Percentiles rank a stretch among this genome's conserved stretches.
These are phyloP conservation scores for Phytophthora sp. DNA, from an alignment of 352 stramenopile genomes.

Conservation along the genomic window DNA sequence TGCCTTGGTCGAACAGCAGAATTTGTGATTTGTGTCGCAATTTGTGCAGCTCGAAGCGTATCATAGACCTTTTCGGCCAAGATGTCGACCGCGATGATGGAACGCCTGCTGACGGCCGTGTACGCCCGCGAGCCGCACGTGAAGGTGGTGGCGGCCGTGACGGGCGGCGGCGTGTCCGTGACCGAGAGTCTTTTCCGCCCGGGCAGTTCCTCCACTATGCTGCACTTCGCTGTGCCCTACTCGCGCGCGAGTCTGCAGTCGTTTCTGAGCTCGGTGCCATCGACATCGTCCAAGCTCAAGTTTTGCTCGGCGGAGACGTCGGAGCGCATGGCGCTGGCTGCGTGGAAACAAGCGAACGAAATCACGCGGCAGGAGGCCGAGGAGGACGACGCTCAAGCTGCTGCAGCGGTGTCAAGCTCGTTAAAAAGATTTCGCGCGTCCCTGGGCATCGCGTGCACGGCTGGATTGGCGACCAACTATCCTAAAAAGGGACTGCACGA, in stretches of 20 bases:
- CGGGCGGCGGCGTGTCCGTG: constrained; percentile 57
- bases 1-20: too few species aligned
- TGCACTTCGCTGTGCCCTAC: constrained; percentile 75
- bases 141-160: constrained; percentile 65
- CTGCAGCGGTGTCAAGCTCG: constrained; percentile 25
- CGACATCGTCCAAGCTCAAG: constrained; percentile 19
- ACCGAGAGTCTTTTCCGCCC: constrained; percentile 54
- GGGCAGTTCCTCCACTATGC: constrained; percentile 74
- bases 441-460: constrained; percentile 77
- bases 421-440: constrained; percentile 42
- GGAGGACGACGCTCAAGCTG: constrained; percentile 22
- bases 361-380: constrained; percentile 43
- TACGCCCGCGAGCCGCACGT: constrained; percentile 54
- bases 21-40: too few species aligned
- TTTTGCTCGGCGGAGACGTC: constrained; percentile 71
- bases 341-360: constrained; percentile 52
- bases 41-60: too few species aligned
- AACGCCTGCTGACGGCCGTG: constrained; percentile 61
- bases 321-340: constrained; percentile 64
- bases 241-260: constrained; percentile 60
- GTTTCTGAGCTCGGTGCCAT: constrained; percentile 42
- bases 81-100: constrained; percentile 26
- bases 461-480: constrained; percentile 69
- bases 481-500: constrained; percentile 66
- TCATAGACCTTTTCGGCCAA: not conserved